Base-by-base conservation (phyloP, 768 basidiomycete genomes). In the Dioszegia hungarica region DNA sequence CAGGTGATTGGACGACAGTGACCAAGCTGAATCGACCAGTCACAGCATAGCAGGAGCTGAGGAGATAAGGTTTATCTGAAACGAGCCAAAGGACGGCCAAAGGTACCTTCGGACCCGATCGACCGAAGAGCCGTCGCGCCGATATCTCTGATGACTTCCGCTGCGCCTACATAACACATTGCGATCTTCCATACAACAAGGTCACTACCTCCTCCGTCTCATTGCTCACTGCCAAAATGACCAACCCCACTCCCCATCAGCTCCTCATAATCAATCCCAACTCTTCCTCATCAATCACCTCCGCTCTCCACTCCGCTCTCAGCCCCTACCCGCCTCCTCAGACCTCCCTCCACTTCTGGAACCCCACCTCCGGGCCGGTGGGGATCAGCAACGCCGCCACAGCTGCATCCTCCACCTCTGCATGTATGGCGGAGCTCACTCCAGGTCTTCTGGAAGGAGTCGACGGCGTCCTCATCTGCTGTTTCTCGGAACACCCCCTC, bases 251-350 rank as follows among this genome's bases (percentile, higher is more conserved):
- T 58, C 40, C n/a, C n/a, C n/a, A n/a, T n/a, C 15, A 31, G 17
- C 40, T 67, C 28, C 54, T 67, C 5, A 40, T 67, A 12, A 43
- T 67, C 37, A 67, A 67, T 40, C 66, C 66, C 4, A 67, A 67
- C 43, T 64, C 66, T 1, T 67, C 66, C 27, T 37, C 20, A 14
- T 63, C 62, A 24, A 61, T 67, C 49, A 67, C 66, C 22, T 15
- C 34, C 17, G 63, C 66, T 22, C 44, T 67, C 19, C 31, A 34
- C 17, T 27, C 28, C 6, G 39, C 60, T n/a, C 50, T 67, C 29
- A 20, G 46, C 56, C 15, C 38, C 27, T 29, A 15, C 29, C 17
- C 62, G 44, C 24, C 52, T 43, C 31, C 40, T 37, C 29, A 25
- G 38, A n/a, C 15, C 28, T 6, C 19, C 15, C 36, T 59, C 15